phyloP scores from a whole-genome alignment of 768 basidiomycete genomes.

The Macrolepiota fuliginosa region DNA sequence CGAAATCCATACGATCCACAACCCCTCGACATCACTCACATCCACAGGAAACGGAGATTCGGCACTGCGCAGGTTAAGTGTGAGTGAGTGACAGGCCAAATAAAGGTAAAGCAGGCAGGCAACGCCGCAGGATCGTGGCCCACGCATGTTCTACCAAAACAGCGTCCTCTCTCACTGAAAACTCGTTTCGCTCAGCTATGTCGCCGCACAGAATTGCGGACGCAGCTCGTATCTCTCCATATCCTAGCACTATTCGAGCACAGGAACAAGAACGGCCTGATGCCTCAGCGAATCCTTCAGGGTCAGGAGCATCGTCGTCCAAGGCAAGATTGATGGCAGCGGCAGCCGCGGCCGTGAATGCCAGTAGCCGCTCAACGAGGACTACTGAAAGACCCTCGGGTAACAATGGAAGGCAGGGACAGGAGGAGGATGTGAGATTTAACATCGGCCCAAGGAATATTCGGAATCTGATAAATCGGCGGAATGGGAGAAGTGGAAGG shows the following conservation, averaged over 20 bases:
- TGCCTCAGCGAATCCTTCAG: constrained; percentile 11
- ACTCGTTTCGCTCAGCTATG: constrained; percentile 32
- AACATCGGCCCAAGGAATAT: constrained; percentile 38
- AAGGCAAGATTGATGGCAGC: constrained; percentile 12
- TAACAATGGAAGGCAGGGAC: constrained; percentile 14
- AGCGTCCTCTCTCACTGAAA: constrained; percentile 31
- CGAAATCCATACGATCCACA: not conserved
- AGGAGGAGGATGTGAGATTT: constrained; percentile 47
- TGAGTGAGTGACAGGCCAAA: constrained; percentile 22
- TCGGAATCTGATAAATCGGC: constrained; percentile 23
- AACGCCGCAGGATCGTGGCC: constrained; percentile 37
- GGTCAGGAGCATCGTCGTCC: constrained; percentile 6
- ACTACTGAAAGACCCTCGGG: constrained; percentile 15
- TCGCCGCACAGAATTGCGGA: constrained; percentile 44
- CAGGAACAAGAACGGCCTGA: constrained; percentile 36
- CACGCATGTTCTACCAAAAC: constrained; percentile 34
- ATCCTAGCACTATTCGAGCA: constrained; percentile 54
- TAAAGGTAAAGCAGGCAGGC: constrained; percentile 30
- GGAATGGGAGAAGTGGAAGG: constrained; percentile 21
- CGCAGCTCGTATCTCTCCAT: constrained; percentile 53
- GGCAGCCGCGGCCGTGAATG: not conserved
- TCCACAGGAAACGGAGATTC: not conserved
- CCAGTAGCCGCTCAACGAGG: constrained; percentile 1
- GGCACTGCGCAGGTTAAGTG: not conserved
- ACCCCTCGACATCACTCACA: not conserved